Evolutionary conservation across 164 flowering plant species (phyloP), one percentile per base, ranked within the genome.

Genomic region (Kalanchoe fedtschenkoi): DNA sequence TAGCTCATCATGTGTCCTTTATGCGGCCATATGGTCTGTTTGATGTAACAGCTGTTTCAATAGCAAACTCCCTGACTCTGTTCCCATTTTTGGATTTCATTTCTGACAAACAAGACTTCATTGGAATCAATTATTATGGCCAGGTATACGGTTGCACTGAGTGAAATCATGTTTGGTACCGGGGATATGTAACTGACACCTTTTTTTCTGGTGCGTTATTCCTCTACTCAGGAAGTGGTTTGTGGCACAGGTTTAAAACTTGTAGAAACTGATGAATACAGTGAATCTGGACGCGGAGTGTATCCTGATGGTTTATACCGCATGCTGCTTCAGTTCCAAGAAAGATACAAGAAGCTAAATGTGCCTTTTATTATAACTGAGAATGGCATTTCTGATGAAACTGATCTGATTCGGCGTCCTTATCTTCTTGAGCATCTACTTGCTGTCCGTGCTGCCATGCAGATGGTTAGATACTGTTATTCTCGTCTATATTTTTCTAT

Each of bases 121-220:
- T 93, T 54, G 98, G 98, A 74, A 79, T 93, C 41, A 93, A 93
- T 81, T 93, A 93, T 71, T 93, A 93, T 71, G 98, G 98, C 61
- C 98, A 93, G 98, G 98, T 91, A 42, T 43, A 17, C 34, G 41
- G 13, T 34, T 34, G 16, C 41, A 3, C 34, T 7, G 28, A 34
- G 28, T 37, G 15, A 8, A 16, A 3, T 11, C 8, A 10, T 19
- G 22, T 34, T 32, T 32, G 38, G 16, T 37, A 19, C 24, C 38
- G 11, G 28, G 38, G 0, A 2, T 34, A 32, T 26, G 6, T 34
- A n/a, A 37, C 41, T 32, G 24, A 33, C 28, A 8, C 4, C 22
- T 14, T 58, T 34, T 33, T 34, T 33, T 32, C 17, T 34, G 14
- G 19, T 58, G 16, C 30, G 17, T 15, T 34, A 41, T 58, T 63